Base-by-base conservation (phyloP, 2,329 filamentous ascomycete species). In the Cryphonectria parasitica region DNA sequence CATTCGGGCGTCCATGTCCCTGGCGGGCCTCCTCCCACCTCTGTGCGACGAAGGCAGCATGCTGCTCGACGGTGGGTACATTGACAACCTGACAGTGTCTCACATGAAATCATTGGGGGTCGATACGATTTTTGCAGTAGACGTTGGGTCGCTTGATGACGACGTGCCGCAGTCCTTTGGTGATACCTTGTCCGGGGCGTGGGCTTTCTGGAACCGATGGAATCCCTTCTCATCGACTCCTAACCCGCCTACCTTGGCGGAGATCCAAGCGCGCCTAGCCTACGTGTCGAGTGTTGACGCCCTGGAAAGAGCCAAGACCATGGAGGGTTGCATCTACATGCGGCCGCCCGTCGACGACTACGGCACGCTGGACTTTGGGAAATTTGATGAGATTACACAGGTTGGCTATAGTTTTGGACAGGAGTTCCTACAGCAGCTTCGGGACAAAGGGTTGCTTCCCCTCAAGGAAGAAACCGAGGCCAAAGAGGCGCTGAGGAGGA, bases 41-140 rank as follows among this genome's bases (percentile, higher is more conserved):
- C 88, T 99, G 28, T 99, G 96, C 77, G 96, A 99, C 77, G 95
- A 99, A 77, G 96, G 97, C 34, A 95, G 91, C 83, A 97, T 99
- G 94, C 86, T 99, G 1, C 87, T 99, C 0, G 96, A 99, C 76
- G 96, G 96, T 58, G 96, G 96, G 22, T 99, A 99, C 79, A 91
- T 98, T 67, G 96, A 99, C 85, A 99, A 99, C 76, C 84, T 99
- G 70, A 98, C 96, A 0, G 97, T 99, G 25, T 92, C 93, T 19
- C 95, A 98, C 80, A 99, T 99, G 96, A 97, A 97, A 80, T 91
- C 90, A 3, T 87, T 99, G 0, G 96, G 96, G 0, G 94, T 94
- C 15, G 94, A 98, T 77, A 90, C 96, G 61, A 97, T 99, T 74
- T 98, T 99, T 79, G 96, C 96, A 0, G 88, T 99, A 39, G 96